Conservation (phyloP, 768 basidiomycete species). For the Hygrophoropsis aurantiaca region DNA sequence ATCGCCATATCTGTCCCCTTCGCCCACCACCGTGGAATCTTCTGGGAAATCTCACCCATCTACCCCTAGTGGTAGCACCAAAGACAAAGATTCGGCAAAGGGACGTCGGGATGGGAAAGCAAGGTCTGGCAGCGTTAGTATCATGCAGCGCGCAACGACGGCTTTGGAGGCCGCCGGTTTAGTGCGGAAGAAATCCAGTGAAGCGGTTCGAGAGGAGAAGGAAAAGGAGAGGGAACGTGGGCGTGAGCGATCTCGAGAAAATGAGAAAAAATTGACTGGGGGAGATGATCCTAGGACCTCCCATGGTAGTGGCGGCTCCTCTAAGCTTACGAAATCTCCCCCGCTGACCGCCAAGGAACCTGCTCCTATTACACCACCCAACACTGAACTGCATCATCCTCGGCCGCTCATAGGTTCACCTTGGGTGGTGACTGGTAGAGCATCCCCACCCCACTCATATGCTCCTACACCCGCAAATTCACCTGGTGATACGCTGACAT, state of each 20-base stretch:
- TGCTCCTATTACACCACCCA: constrained; percentile 44
- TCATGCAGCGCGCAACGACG: constrained; percentile 94
- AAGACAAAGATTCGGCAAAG: constrained; percentile 49
- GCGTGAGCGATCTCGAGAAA: constrained; percentile 42
- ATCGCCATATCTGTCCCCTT: constrained; percentile 60
- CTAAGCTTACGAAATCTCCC: constrained; percentile 69
- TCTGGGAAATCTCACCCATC: constrained; percentile 61
- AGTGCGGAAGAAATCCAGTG: constrained; percentile 79
- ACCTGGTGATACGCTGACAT: constrained; percentile 51
- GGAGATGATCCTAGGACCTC: constrained; percentile 63
- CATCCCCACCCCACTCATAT: constrained; percentile 33
- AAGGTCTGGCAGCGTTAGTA: constrained; percentile 88
- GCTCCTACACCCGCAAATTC: constrained; percentile 52
- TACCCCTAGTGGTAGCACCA: constrained; percentile 63
- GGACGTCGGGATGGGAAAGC: constrained; percentile 56
- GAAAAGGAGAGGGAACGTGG: constrained; percentile 42
- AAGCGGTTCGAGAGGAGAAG: constrained; percentile 66
- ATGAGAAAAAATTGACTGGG: constrained; percentile 41
- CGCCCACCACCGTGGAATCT: constrained; percentile 50
- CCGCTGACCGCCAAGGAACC: constrained; percentile 57
- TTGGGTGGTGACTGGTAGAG: constrained; percentile 64
- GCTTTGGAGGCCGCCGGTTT: constrained; percentile 84
- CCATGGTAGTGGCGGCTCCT: constrained; percentile 59
- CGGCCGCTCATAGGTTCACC: constrained; percentile 57
- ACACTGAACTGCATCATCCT: constrained; percentile 30